Evolutionary conservation across 306 rosid genomes (phyloP).

Genomic region (Dalbergia oliveri): DNA sequence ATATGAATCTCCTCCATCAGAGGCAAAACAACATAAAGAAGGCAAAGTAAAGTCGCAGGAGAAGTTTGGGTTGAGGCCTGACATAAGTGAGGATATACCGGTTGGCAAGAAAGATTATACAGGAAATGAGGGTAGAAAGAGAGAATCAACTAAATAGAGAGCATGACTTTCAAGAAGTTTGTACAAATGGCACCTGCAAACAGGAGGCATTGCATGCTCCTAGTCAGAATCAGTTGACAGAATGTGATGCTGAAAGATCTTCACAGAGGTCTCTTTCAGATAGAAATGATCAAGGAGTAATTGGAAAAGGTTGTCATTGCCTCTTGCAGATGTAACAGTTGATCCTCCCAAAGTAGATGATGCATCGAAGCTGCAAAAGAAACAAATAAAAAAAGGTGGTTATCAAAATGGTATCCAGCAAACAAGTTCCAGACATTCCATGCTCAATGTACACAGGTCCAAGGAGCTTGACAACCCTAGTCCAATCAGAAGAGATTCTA

Average conservation of each 20-base stretch:
- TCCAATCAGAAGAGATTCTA: slow-evolving; percentile 83
- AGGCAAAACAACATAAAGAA: slow-evolving; percentile 60
- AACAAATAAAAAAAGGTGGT: slow-evolving; percentile 68
- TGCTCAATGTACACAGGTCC: slow-evolving; percentile 67
- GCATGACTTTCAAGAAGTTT: slow-evolving; percentile 58
- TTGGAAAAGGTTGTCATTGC: slow-evolving; percentile 67
- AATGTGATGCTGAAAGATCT: slow-evolving; percentile 67
- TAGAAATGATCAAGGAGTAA: slow-evolving; percentile 67
- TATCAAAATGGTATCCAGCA: slow-evolving; percentile 77
- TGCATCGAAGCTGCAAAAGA: slow-evolving; percentile 62
- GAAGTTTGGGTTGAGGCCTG: slow-evolving; percentile 62
- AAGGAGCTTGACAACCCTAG: slow-evolving; percentile 83
- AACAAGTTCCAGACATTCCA: slow-evolving; percentile 66
- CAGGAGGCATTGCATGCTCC: slow-evolving; percentile 58
- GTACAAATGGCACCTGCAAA: slow-evolving; percentile 53
- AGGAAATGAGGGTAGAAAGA: slow-evolving; percentile 62
- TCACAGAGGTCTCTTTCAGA: slow-evolving; percentile 64
- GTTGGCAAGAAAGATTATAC: slow-evolving; percentile 58
- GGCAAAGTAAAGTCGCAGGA: slow-evolving; percentile 69
- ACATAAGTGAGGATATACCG: slow-evolving; percentile 58
- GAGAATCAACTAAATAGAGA: slow-evolving; percentile 58
- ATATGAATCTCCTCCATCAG: slow-evolving; percentile 52
- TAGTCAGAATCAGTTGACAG: slow-evolving; percentile 63
- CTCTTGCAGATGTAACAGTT: slow-evolving; percentile 57
- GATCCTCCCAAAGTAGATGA: slow-evolving; percentile 70